These are phyloP conservation scores for Colletotrichum brevisporum DNA, from an alignment of 2,329 filamentous ascomycete species.

Conservation along the genomic window DNA sequence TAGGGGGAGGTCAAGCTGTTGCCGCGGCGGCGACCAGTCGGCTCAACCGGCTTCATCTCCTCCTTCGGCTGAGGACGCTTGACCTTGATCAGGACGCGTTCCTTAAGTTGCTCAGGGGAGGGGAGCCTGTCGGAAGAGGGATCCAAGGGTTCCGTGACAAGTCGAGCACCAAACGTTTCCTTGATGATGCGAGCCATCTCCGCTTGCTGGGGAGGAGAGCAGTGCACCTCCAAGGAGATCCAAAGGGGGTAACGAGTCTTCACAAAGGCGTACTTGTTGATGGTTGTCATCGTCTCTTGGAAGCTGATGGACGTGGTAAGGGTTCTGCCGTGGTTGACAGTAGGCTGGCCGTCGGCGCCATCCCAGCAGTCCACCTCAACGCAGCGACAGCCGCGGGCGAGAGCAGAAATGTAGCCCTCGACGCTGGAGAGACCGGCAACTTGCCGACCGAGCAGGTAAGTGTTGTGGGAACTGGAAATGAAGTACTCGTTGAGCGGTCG, in stretches of 20 bases:
- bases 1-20: slow-evolving; percentile 86
- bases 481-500: slow-evolving; percentile 96
- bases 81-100: slow-evolving; percentile 92
- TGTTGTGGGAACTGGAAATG: slow-evolving; percentile 99
- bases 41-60: slow-evolving; percentile 52
- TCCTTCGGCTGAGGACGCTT: slow-evolving; percentile 73
- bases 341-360: slow-evolving; percentile 86
- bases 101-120: slow-evolving; percentile 86
- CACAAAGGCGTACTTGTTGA: slow-evolving; percentile 94
- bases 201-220: slow-evolving; percentile 84
- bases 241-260: slow-evolving; percentile 91
- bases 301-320: slow-evolving; percentile 92
- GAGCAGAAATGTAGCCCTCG: slow-evolving; percentile 92
- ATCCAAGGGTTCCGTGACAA: slow-evolving; percentile 83
- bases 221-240: slow-evolving; percentile 96
- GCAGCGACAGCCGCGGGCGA: slow-evolving; percentile 92
- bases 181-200: slow-evolving; percentile 93
- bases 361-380: slow-evolving; percentile 99
- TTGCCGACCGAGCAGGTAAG: slow-evolving; percentile 92
- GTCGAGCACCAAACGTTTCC: slow-evolving; percentile 83
- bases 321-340: slow-evolving; percentile 92
- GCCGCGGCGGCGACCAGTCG: slow-evolving; percentile 66
- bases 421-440: slow-evolving; percentile 91
- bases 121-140: slow-evolving; percentile 79
- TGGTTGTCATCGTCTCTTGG: slow-evolving; percentile 90